phyloP scores from a whole-genome alignment of 768 basidiomycete species.

The Mycena floridula region DNA sequence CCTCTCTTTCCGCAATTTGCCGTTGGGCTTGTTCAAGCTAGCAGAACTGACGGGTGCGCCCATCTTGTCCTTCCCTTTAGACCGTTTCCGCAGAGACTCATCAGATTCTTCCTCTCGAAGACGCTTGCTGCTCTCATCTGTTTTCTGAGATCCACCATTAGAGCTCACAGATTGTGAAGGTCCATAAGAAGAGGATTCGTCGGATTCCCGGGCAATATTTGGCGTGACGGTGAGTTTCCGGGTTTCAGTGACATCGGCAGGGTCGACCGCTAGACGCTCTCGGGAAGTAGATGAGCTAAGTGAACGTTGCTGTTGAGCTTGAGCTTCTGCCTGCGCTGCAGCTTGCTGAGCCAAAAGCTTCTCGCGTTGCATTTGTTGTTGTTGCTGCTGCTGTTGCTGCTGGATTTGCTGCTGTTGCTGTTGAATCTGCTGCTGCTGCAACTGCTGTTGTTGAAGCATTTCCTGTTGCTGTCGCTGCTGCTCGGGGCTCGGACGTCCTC shows the following conservation, averaged over 20 bases:
- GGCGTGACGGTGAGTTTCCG: constrained; percentile 76
- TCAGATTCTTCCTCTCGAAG: constrained; percentile 37
- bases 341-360: constrained; percentile 23
- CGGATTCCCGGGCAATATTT: constrained; percentile 49
- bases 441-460: constrained; percentile 24
- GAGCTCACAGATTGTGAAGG: too few species aligned
- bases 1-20: constrained; percentile 41
- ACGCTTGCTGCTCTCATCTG: constrained; percentile 50
- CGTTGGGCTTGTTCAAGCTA: constrained; percentile 15
- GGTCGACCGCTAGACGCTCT: constrained; percentile 51
- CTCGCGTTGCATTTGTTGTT: constrained; percentile 13
- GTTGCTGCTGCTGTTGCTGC: constrained; percentile 21
- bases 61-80: constrained; percentile 50
- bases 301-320: constrained; percentile 4
- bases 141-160: constrained; percentile 35
- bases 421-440: constrained; percentile 24
- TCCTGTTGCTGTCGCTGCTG: constrained; percentile 30
- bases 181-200: too few species aligned
- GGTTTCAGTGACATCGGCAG: constrained; percentile 66
- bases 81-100: constrained; percentile 35
- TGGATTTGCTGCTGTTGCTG: constrained; percentile 27
- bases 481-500: constrained; percentile 28
- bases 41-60: constrained; percentile 38
- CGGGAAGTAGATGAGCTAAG: constrained; percentile 37
- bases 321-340: constrained; percentile 24